Base-by-base conservation (phyloP, 2,329 filamentous ascomycete genomes). In the Dactylonectria estremocensis region DNA sequence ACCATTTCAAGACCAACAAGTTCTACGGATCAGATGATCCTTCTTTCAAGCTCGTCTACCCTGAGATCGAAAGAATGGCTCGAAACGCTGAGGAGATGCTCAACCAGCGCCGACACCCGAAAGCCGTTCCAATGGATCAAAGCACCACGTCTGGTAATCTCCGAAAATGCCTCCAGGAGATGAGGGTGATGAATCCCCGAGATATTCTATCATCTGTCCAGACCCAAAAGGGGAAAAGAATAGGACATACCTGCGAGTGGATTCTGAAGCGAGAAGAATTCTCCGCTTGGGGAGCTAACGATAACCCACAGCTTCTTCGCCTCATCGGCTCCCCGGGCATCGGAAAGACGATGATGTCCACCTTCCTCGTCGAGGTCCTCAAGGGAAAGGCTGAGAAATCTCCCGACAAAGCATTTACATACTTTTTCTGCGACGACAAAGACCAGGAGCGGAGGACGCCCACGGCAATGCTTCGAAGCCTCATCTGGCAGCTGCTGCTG, bases 321-420 rank as follows among this genome's bases (percentile, higher is more conserved):
- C 49, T 52, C 9, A n/a, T 52, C 18, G 28, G 49, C 1, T 28
- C 49, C 20, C 64, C 64, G 3, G 64, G 64, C 13, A 63, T 53
- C 18, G 64, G 64, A 3, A 67, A 67, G 40, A 67, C 64, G 0
- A 58, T 63, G 37, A 50, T 67, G 6, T 43, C 64, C 1, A 59
- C 62, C 14, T 64, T 40, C 28, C 14, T 67, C 7, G 58, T 60
- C 4, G 35, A 67, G 13, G 24, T 46, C 14, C 31, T 67, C 3
- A 28, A 50, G 8, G 14, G 16, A 20, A 9, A 31, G 1, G 31
- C 16, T n/a, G 20, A 18, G 5, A 22, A 28, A 1, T 13, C 48
- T 1, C 10, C n/a, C 7, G 40, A n/a, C 2, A 18, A 28, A n/a
- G 14, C 28, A 20, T 46, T 62, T 22, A 20, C 59, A 6, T 68